phyloP scores from a whole-genome alignment of 2,329 filamentous ascomycete species.

The Xylaria sp. region DNA sequence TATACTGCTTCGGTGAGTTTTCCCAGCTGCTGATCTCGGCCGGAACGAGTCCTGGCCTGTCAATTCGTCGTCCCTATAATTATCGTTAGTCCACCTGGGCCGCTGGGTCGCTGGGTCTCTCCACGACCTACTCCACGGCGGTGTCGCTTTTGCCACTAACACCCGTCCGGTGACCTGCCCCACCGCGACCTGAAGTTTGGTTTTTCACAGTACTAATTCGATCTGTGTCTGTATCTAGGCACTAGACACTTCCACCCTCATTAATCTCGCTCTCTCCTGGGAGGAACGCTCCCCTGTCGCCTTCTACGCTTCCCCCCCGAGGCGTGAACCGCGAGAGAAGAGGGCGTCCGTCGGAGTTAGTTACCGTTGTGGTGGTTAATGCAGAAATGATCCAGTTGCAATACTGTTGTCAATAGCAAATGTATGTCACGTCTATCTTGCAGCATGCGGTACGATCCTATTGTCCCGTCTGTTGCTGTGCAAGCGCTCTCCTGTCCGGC shows the following conservation, averaged over 20 bases:
- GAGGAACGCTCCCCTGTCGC: conserved; percentile 27
- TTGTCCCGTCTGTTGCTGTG: conserved; percentile 43
- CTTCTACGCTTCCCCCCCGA: conserved; percentile 31
- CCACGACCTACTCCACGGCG: conserved; percentile 29
- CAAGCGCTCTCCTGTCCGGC: conserved; percentile 12
- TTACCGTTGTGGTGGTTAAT: conserved; percentile 24
- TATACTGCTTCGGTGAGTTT: conserved; percentile 40
- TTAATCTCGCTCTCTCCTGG: conserved; percentile 29
- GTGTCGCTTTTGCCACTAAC: conserved; percentile 44
- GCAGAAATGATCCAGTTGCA: conserved; percentile 47
- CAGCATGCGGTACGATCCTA: conserved; percentile 50
- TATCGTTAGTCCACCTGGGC: conserved; percentile 36
- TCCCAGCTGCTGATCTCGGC: conserved; percentile 41
- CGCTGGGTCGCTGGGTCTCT: conserved; percentile 22
- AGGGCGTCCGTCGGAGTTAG: conserved; percentile 22
- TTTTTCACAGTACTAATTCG: conserved; percentile 40
- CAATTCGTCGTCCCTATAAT: conserved; percentile 39
- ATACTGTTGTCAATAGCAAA: conserved; percentile 45
- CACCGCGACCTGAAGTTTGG: conserved; percentile 38
- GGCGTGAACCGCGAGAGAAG: conserved; percentile 29
- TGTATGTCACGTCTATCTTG: conserved; percentile 50
- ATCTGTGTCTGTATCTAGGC: conserved; percentile 24
- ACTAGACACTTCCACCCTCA: conserved; percentile 29
- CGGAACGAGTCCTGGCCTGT: conserved; percentile 42
- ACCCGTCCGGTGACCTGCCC: conserved; percentile 43